These are phyloP conservation scores for Trichosporon inkin DNA, from an alignment of 1,284 basidiomycete species.

Conservation along the genomic window DNA sequence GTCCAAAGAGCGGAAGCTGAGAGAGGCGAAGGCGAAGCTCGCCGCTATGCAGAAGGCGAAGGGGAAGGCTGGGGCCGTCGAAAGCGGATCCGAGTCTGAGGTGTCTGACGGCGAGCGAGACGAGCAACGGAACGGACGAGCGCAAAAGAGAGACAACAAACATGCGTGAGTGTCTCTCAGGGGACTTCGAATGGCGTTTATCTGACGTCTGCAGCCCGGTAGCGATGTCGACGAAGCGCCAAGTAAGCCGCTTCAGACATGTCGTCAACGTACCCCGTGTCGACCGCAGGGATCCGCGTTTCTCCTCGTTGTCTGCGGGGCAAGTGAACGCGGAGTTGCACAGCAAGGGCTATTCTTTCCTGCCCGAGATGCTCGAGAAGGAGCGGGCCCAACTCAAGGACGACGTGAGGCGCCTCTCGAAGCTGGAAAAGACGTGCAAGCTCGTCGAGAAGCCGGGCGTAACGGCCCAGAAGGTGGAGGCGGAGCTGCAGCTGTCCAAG, in stretches of 20 bases:
- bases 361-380: slow-evolving; percentile 62
- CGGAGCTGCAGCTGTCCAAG: slow-evolving; percentile 75
- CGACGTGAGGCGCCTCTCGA: slow-evolving; percentile 64
- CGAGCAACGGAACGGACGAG: slow-evolving; percentile 48
- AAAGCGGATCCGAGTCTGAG: slow-evolving; percentile 21
- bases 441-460: slow-evolving; percentile 61
- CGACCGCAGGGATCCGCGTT: slow-evolving; percentile 83
- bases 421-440: slow-evolving; percentile 64
- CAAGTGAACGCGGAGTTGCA: slow-evolving; percentile 67
- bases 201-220: slow-evolving; percentile 59
- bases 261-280: slow-evolving; percentile 67
- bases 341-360: slow-evolving; percentile 70
- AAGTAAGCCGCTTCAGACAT: slow-evolving; percentile 71
- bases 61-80: slow-evolving; percentile 32
- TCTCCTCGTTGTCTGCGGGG: slow-evolving; percentile 68
- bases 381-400: slow-evolving; percentile 67
- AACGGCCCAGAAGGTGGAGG: slow-evolving; percentile 64
- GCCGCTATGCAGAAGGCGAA: slow-evolving; percentile 42
- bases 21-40: slow-evolving; percentile 38
- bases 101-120: slow-evolving; percentile 21
- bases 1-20: slow-evolving; percentile 24
- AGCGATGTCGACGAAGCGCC: slow-evolving; percentile 79
- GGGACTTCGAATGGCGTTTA: not conserved
- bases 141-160: slow-evolving; percentile 69
- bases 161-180: slow-evolving; percentile 66